A percentile compares a stretch with the other conserved stretches of the same genome.
Conservation (phyloP, 2,329 filamentous ascomycete species). For the Sporothrix inflata region DNA sequence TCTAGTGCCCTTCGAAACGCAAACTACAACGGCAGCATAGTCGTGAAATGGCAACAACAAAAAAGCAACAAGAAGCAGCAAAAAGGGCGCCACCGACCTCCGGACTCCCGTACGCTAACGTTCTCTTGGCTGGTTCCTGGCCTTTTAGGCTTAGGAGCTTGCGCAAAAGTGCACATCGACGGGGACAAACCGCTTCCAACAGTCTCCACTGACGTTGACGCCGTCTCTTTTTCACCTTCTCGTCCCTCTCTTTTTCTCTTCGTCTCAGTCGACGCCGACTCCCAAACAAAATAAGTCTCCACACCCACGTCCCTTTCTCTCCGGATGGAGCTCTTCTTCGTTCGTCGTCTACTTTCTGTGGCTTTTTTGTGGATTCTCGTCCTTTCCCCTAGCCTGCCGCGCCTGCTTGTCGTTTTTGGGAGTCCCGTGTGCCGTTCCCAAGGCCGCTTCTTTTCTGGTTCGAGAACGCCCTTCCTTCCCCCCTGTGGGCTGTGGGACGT, state of each 20-base stretch:
- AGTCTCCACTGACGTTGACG: neutral
- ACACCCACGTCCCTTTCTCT: neutral
- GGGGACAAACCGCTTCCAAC: neutral
- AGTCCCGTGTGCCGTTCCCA: conserved; percentile 1
- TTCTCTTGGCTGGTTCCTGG: neutral
- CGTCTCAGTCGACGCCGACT: neutral
- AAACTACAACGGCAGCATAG: neutral
- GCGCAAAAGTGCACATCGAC: neutral
- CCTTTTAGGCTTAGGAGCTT: conserved; percentile 1
- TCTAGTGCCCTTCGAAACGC: conserved; percentile 15
- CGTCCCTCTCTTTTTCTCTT: conserved; percentile 5
- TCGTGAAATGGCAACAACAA: neutral
- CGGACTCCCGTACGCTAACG: conserved; percentile 13
- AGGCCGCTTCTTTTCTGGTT: neutral
- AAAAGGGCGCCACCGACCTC: conserved; percentile 4
- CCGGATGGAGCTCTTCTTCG: neutral
- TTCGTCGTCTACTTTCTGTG: neutral
- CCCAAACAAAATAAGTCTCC: neutral
- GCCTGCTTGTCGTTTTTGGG: neutral
- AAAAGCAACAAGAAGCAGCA: neutral
- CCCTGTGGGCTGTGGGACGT: neutral
- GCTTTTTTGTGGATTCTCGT: neutral
- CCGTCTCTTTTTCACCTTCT: conserved; percentile 13
- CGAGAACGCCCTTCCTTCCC: neutral
- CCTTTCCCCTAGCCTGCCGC: neutral